phyloP scores from a whole-genome alignment of 2,329 filamentous ascomycete genomes.

The Talaromyces amestolkiae region DNA sequence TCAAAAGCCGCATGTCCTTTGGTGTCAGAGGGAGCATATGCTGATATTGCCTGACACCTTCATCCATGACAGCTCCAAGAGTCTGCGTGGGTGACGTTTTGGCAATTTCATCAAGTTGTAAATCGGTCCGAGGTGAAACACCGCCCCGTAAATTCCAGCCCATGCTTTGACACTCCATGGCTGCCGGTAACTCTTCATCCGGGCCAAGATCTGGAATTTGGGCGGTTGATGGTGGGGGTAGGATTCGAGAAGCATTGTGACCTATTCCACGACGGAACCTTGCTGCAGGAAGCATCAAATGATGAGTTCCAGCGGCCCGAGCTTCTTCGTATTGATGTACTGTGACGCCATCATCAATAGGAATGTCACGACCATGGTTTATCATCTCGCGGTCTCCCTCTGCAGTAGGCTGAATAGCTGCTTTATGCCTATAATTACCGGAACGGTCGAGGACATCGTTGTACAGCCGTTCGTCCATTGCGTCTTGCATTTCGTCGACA shows the following conservation, averaged over 20 bases:
- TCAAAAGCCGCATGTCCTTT: conserved; percentile 84
- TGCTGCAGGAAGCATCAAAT: conserved; percentile 43
- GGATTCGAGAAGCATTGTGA: conserved; percentile 56
- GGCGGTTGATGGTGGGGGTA: conserved; percentile 27
- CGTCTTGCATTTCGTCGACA: conserved; percentile 75
- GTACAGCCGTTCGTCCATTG: conserved; percentile 84
- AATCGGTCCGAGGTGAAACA: conserved; percentile 60
- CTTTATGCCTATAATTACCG: conserved; percentile 82
- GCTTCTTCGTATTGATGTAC: conserved; percentile 73
- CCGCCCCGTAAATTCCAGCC: conserved; percentile 75
- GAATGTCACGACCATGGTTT: conserved; percentile 75
- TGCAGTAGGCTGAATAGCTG: conserved; percentile 66
- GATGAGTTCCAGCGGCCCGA: conserved; percentile 56
- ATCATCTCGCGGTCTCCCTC: conserved; percentile 81
- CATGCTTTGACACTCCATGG: conserved; percentile 72
- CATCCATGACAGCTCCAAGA: conserved; percentile 85
- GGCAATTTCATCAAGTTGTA: conserved; percentile 69
- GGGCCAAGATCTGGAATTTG: conserved; percentile 4
- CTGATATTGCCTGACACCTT: conserved; percentile 85
- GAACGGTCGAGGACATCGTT: conserved; percentile 92
- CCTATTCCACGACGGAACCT: conserved; percentile 45
- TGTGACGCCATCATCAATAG: conserved; percentile 65
- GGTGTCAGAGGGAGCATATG: conserved; percentile 76
- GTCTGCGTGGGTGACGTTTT: conserved; percentile 64
- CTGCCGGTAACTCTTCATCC: conserved; percentile 65